Evolutionary conservation across 768 basidiomycete species (phyloP).

Genomic region (Hygrophoropsis aurantiaca): DNA sequence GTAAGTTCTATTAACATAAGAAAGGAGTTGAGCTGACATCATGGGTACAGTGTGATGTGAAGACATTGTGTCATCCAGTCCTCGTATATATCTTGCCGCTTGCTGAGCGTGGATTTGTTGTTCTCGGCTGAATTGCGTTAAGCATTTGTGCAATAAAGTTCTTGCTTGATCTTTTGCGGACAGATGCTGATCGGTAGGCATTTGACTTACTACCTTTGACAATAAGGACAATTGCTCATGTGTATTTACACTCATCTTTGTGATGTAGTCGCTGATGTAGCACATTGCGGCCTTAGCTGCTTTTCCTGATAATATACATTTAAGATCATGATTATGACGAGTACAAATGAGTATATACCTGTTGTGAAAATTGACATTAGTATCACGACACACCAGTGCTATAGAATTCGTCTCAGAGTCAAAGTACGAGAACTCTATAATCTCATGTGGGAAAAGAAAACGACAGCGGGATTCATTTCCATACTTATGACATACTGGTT

Average conservation of each 20-base stretch:
- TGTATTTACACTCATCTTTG: constrained; percentile 29
- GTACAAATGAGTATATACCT: constrained; percentile 32
- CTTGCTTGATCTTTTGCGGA: constrained; percentile 8
- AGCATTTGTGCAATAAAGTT: constrained; percentile 28
- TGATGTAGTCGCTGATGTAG: constrained; percentile 37
- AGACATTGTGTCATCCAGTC: constrained; percentile 18
- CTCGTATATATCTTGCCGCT: constrained; percentile 29
- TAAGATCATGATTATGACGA: constrained; percentile 35
- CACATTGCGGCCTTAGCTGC: constrained; percentile 35
- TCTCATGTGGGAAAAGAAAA: constrained; percentile 35
- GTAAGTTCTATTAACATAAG: no score
- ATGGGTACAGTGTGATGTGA: constrained; percentile 30
- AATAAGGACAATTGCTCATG: constrained; percentile 24
- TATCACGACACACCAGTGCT: constrained; percentile 25
- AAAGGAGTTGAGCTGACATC: constrained; percentile 17
- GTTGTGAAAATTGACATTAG: constrained; percentile 31
- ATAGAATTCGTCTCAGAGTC: constrained; percentile 31
- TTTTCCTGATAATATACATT: constrained; percentile 34
- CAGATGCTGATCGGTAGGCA: not conserved
- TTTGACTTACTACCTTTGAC: constrained; percentile 19
- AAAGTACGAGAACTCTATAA: constrained; percentile 25
- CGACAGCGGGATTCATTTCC: constrained; percentile 22
- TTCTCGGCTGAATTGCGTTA: constrained; percentile 24
- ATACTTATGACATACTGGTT: constrained; percentile 31
- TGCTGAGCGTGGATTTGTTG: constrained; percentile 38